Evolutionary conservation across 768 basidiomycete genomes (phyloP).

Genomic region (Cystobasidium ongulense): DNA sequence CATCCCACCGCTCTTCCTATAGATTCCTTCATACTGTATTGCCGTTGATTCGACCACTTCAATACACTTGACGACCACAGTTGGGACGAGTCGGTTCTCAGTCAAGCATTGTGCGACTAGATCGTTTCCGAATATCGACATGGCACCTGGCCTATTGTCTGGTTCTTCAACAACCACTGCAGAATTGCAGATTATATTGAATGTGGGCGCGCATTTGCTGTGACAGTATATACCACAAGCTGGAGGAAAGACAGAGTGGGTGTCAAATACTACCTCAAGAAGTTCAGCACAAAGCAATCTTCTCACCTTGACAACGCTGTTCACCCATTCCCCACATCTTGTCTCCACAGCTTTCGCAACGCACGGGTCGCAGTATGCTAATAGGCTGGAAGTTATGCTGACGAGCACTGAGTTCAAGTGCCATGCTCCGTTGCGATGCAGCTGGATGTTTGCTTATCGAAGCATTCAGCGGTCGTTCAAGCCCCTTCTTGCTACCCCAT

Average conservation of each 20-base stretch:
- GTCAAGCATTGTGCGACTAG: conserved; percentile 64
- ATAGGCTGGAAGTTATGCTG: conserved; percentile 85
- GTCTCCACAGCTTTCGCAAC: conserved; percentile 92
- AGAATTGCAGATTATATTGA: conserved; percentile 32
- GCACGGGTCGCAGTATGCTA: conserved; percentile 75
- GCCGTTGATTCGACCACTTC: conserved; percentile 81
- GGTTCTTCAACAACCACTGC: conserved; percentile 2
- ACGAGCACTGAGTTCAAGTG: conserved; percentile 40
- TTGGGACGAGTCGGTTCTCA: conserved; percentile 54
- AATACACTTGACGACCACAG: conserved; percentile 93
- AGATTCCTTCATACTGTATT: conserved; percentile 93
- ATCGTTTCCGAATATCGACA: conserved; percentile 84
- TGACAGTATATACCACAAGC: conserved; percentile 81
- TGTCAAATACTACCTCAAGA: neutral
- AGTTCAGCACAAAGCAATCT: neutral
- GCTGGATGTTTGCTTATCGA: conserved; percentile 8
- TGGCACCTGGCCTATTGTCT: conserved; percentile 42
- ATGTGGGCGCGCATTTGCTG: conserved; percentile 57
- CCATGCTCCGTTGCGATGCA: neutral
- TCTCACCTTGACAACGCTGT: conserved; percentile 75
- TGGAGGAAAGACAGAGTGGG: conserved; percentile 42
- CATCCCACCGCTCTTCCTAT: conserved; percentile 92
- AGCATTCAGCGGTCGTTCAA: conserved; percentile 16
- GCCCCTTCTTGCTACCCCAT: conserved; percentile 30
- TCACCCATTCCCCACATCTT: conserved; percentile 97